Evolutionary conservation across 441 rosid species (phyloP).

Genomic region (Populus hybrid): DNA sequence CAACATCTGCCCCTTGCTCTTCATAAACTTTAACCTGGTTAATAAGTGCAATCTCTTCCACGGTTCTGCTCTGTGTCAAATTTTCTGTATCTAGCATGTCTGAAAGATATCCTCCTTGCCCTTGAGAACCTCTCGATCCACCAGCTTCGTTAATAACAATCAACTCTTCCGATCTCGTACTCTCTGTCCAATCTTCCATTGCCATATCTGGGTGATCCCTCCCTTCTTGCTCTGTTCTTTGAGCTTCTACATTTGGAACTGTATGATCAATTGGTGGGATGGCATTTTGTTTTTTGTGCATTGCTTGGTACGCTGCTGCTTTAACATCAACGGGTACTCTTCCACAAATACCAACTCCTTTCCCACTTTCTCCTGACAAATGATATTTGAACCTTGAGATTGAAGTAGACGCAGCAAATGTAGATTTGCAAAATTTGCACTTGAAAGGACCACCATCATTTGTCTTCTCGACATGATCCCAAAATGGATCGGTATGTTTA

Average conservation of each 20-base stretch:
- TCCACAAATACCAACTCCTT: too few relatives aligned
- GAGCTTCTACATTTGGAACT: background rate
- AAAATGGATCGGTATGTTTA: too few relatives aligned
- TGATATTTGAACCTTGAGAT: too few relatives aligned
- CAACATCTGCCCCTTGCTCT: background rate
- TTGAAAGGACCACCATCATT: too few relatives aligned
- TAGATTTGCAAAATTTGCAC: too few relatives aligned
- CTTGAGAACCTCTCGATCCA: background rate
- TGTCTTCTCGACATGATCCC: too few relatives aligned
- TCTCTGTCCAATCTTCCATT: background rate
- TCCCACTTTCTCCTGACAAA: too few relatives aligned
- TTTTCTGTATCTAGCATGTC: background rate
- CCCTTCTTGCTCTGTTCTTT: background rate
- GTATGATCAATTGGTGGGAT: too few relatives aligned
- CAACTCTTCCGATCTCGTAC: background rate
- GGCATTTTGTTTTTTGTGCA: fast-evolving
- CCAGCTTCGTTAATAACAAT: background rate
- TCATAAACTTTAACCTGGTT: background rate
- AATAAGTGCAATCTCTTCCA: too few relatives aligned
- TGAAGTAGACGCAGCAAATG: too few relatives aligned
- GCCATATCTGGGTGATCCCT: background rate
- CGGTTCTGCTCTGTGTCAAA: background rate
- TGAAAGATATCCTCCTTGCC: background rate
- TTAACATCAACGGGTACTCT: too few relatives aligned
- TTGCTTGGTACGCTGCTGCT: too few relatives aligned